These are phyloP conservation scores for Fennellomyces sp. DNA, from an alignment of 371 early-diverging fungal genomes.

Conservation along the genomic window DNA sequence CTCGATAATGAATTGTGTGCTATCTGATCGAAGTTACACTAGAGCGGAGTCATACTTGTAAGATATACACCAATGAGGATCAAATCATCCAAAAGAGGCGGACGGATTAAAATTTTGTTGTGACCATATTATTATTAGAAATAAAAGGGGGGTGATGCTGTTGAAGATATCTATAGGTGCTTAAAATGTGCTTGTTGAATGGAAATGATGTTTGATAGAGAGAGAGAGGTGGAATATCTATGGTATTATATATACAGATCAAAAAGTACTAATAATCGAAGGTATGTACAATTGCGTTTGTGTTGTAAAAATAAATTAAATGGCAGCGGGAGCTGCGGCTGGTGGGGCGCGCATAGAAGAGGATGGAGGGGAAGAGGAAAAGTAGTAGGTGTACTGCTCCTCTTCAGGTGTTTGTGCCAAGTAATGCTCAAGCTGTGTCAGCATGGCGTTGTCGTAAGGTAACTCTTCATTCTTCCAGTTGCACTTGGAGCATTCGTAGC, in stretches of 20 bases:
- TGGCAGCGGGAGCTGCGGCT: not conserved
- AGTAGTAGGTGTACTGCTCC: constrained; percentile 20
- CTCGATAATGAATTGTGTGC: not conserved
- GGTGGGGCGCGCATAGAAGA: constrained; percentile 13
- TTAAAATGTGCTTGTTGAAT: not conserved
- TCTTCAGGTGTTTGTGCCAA: constrained; percentile 16
- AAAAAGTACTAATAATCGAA: too few species aligned
- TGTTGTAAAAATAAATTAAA: not conserved
- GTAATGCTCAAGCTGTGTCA: constrained; percentile 14
- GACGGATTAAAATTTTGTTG: too few species aligned
- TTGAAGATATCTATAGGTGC: not conserved
- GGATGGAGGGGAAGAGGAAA: constrained; percentile 12
- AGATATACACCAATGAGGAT: not conserved
- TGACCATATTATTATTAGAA: too few species aligned
- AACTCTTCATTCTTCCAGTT: constrained; percentile 40
- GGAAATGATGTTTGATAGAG: not conserved
- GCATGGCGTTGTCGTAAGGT: constrained; percentile 22
- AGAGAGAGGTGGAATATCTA: not conserved
- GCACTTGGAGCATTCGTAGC: constrained; percentile 48
- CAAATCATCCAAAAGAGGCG: too few species aligned
- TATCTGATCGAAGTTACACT: not conserved
- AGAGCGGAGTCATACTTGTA: not conserved
- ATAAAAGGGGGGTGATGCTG: not conserved
- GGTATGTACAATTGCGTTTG: not conserved
- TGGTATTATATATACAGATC: not conserved